Evolutionary conservation across 306 rosid genomes (phyloP), one percentile per base, ranked within the genome.

Genomic region (Abrus precatorius): DNA sequence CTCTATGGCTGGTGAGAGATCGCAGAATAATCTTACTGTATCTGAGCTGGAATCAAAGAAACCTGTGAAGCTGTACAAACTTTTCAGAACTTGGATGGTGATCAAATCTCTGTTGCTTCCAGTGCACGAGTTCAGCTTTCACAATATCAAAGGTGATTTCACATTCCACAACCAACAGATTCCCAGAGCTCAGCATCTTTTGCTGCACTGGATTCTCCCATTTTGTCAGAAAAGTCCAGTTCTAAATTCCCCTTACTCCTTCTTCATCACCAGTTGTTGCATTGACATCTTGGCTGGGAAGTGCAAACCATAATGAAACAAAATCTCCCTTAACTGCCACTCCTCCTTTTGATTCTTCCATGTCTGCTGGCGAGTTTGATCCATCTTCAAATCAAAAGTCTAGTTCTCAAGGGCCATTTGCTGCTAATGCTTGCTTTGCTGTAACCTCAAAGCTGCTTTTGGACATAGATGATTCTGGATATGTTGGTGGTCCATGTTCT

Each of bases 401-500:
- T 73, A 72, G 76, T 70, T 89, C 88, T 88, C 91, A 86, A 72
- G 93, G 88, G 79, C 79, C 89, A 72, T 88, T 97, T 82, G 79
- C 88, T 64, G 63, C 89, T 68, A 88, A 84, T 87, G 73, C 89
- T 80, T 82, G 83, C 85, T 93, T 93, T 78, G 40, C 91, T 33
- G 87, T 94, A 49, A 89, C 88, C 77, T 90, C 98, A 74, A 96
- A 87, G 78, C 88, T 90, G 66, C 95, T 96, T 84, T 85, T 93
- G 88, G 99, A 96, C 82, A 75, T 89, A 86, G 85, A 96, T 80
- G 97, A 96, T 73, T 89, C 90, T 82, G 99, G 99, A 74, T 96
- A 93, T 87, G 99, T 98, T 30, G 99, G 99, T 63, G 99, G 99
- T 81, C 98, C 99, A 72, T 96, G 99, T 86, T 90, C 94, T 61